A percentile compares a stretch with the other conserved stretches of the same genome.
Conservation (phyloP, 192 early-diverging fungal genomes). For the Backusella australiensis region DNA sequence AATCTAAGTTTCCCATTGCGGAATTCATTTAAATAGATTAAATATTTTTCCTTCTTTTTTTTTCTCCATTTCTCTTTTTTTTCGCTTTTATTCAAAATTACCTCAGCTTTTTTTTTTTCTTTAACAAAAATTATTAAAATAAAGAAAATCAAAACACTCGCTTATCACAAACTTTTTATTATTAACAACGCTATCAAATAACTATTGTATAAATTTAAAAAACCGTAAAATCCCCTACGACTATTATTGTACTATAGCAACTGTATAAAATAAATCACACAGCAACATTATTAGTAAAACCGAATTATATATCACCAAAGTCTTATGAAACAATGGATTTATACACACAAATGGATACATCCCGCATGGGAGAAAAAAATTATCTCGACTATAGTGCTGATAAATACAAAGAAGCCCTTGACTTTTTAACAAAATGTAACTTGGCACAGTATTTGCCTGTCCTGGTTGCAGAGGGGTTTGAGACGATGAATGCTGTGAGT, state of each 20-base stretch:
- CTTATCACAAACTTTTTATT: background rate
- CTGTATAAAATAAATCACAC: background rate
- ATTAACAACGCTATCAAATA: background rate
- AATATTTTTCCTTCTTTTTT: background rate
- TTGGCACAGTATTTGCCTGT: conserved; percentile 24
- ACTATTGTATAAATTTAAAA: background rate
- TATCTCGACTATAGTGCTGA: background rate
- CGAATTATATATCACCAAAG: background rate
- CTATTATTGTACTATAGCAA: background rate
- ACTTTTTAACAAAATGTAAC: conserved; percentile 25
- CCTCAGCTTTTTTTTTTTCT: background rate
- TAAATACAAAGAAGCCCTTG: background rate
- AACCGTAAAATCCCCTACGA: background rate
- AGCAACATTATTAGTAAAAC: background rate
- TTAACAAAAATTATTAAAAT: background rate
- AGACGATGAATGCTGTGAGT: conserved; percentile 26
- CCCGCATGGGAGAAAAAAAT: background rate
- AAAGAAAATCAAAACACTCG: background rate
- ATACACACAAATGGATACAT: background rate
- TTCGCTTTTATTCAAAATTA: background rate
- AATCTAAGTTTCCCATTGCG: background rate
- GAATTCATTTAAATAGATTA: background rate
- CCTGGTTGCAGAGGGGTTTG: conserved; percentile 35
- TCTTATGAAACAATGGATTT: background rate
- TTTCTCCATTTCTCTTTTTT: background rate